Evolutionary conservation across 768 basidiomycete genomes (phyloP).

Genomic region (Mrakia blollopis): DNA sequence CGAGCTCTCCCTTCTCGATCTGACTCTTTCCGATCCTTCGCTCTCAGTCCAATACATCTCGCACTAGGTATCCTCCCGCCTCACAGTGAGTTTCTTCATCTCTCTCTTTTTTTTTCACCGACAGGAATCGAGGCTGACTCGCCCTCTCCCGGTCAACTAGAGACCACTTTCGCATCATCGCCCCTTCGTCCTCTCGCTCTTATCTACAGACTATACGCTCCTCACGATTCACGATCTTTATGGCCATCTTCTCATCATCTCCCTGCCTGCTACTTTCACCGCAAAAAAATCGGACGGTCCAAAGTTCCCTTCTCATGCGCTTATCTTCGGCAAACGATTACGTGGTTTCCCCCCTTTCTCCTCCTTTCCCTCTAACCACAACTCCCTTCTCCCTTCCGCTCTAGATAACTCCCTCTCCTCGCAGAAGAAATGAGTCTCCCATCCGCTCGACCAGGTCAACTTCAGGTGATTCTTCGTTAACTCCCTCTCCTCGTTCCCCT

Average conservation of each 20-base stretch:
- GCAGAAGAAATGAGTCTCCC: slow-evolving; percentile 7
- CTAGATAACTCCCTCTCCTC: background rate
- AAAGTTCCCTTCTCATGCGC: background rate
- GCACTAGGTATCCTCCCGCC: background rate
- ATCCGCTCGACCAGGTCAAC: slow-evolving; percentile 19
- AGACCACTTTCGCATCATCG: background rate
- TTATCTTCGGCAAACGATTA: background rate
- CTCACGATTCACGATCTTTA: slow-evolving; percentile 2
- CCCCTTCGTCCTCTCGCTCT: background rate
- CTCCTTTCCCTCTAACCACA: background rate
- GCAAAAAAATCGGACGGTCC: too few species aligned
- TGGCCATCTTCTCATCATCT: background rate
- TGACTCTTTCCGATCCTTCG: background rate
- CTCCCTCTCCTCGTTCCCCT: background rate
- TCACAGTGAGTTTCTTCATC: background rate
- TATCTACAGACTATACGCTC: background rate
- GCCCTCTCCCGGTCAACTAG: background rate
- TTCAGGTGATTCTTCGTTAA: slow-evolving; percentile 3
- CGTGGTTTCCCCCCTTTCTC: background rate
- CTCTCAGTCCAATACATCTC: slow-evolving; percentile 16
- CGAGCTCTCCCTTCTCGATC: background rate
- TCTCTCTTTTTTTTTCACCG: background rate
- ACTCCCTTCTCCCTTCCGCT: background rate
- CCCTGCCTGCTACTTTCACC: background rate
- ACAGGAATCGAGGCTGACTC: background rate